Evolutionary conservation across 2,329 filamentous ascomycete genomes (phyloP).

Genomic region (Trichoderma sp.): DNA sequence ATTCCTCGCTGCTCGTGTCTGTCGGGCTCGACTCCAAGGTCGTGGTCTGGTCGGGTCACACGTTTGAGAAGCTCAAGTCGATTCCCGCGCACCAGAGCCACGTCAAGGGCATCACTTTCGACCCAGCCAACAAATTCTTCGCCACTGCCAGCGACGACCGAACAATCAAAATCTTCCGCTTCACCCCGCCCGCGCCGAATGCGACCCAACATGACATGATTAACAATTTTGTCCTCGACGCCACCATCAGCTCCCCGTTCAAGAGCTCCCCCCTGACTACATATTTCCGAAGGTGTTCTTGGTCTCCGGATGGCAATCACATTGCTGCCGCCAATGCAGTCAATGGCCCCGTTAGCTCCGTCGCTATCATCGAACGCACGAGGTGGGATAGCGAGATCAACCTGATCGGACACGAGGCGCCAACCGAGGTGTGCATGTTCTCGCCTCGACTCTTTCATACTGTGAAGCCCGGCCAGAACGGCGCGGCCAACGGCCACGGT

Average conservation of each 20-base stretch:
- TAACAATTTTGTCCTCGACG: slow-evolving; percentile 93
- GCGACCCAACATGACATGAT: slow-evolving; percentile 92
- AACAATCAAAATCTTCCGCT: slow-evolving; percentile 94
- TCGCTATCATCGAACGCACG: slow-evolving; percentile 89
- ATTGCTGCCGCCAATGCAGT: slow-evolving; percentile 96
- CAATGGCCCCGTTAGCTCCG: slow-evolving; percentile 94
- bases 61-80: slow-evolving; percentile 96
- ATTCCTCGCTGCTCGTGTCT: slow-evolving; percentile 92
- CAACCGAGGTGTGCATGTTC: slow-evolving; percentile 95
- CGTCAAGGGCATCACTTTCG: slow-evolving; percentile 97
- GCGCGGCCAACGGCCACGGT: slow-evolving; percentile 41
- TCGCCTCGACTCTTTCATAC: slow-evolving; percentile 85
- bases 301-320: slow-evolving; percentile 95
- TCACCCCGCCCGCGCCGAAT: slow-evolving; percentile 85
- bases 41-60: slow-evolving; percentile 96
- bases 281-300: slow-evolving; percentile 94
- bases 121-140: slow-evolving; percentile 98
- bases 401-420: slow-evolving; percentile 93
- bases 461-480: slow-evolving; percentile 58
- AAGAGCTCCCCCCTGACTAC: slow-evolving; percentile 90
- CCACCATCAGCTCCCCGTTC: slow-evolving; percentile 86
- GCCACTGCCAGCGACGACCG: slow-evolving; percentile 96
- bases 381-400: slow-evolving; percentile 97
- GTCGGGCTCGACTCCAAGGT: slow-evolving; percentile 97
- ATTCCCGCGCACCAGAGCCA: slow-evolving; percentile 91